These are phyloP conservation scores for Lithohypha guttulata DNA, from an alignment of 2,329 filamentous ascomycete species.

Conservation along the genomic window DNA sequence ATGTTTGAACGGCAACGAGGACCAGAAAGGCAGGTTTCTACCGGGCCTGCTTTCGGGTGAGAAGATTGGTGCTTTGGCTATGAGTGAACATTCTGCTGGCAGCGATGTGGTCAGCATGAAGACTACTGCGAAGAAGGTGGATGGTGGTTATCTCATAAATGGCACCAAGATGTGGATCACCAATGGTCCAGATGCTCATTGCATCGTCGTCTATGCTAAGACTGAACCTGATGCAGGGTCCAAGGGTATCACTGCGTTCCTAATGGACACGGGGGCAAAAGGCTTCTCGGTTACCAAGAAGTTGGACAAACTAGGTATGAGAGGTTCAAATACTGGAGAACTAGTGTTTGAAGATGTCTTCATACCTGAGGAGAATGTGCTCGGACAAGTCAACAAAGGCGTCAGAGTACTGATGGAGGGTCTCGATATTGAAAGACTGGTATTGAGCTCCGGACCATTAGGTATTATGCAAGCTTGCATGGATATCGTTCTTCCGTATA, in stretches of 20 bases:
- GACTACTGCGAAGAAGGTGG: constrained; percentile 65
- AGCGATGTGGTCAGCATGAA: constrained; percentile 96
- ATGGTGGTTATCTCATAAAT: constrained; percentile 76
- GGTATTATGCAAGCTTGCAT: constrained; percentile 90
- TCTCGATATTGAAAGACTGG: constrained; percentile 83
- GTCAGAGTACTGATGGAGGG: constrained; percentile 93
- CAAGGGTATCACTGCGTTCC: constrained; percentile 90
- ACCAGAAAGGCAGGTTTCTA: constrained; percentile 72
- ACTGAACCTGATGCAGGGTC: constrained; percentile 68
- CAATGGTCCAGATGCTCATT: constrained; percentile 87
- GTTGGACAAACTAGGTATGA: constrained; percentile 96
- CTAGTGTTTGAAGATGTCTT: constrained; percentile 85
- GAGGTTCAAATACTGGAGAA: constrained; percentile 91
- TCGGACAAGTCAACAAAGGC: constrained; percentile 70
- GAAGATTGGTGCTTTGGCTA: constrained; percentile 77
- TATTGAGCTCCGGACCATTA: constrained; percentile 79
- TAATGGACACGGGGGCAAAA: constrained; percentile 58
- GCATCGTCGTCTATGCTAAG: constrained; percentile 94
- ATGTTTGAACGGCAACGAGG: constrained; percentile 69
- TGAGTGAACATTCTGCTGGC: constrained; percentile 86
- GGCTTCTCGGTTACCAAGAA: constrained; percentile 85
- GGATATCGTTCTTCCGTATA: constrained; percentile 78
- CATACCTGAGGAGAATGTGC: constrained; percentile 68
- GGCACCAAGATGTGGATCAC: constrained; percentile 99
- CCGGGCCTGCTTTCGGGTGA: constrained; percentile 71